Evolutionary conservation across 2,329 filamentous ascomycete genomes (phyloP).

Genomic region (Sporothrix variecibatus): DNA sequence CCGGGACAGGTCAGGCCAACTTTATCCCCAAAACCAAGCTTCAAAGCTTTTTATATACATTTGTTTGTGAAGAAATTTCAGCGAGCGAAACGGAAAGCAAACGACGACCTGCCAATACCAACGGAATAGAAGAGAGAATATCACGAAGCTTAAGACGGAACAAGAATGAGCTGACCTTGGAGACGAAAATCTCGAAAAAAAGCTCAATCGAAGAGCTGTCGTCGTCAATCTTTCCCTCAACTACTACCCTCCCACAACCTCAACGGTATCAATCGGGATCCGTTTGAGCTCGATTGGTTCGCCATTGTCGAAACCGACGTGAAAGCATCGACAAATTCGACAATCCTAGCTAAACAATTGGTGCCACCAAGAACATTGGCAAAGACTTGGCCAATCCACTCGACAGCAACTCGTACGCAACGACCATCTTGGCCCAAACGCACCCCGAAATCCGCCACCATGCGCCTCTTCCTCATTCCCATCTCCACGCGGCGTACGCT

Average conservation of each 20-base stretch:
- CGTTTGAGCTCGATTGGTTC: background rate
- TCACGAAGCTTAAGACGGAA: background rate
- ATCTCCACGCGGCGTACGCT: conserved; percentile 89
- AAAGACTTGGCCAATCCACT: background rate
- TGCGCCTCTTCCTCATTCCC: conserved; percentile 93
- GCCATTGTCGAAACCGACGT: background rate
- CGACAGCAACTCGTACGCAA: background rate
- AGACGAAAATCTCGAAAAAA: background rate
- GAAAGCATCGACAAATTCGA: background rate
- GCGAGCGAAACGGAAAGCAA: background rate
- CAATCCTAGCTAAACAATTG: background rate
- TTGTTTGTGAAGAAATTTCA: background rate
- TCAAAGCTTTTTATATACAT: background rate
- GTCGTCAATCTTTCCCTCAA: background rate
- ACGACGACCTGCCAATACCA: background rate
- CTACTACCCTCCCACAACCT: background rate
- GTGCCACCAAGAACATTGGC: background rate
- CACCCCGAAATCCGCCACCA: conserved; percentile 40
- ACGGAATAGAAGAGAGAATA: background rate
- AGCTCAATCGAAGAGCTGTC: background rate
- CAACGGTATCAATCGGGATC: background rate
- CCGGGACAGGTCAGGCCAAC: conserved; percentile 15
- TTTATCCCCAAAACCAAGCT: conserved; percentile 1
- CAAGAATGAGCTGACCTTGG: background rate
- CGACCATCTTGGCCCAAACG: background rate